A percentile compares a stretch with the other conserved stretches of the same genome.
Conservation (phyloP, 2,329 filamentous ascomycete genomes). For the Stagonosporopsis tanaceti region DNA sequence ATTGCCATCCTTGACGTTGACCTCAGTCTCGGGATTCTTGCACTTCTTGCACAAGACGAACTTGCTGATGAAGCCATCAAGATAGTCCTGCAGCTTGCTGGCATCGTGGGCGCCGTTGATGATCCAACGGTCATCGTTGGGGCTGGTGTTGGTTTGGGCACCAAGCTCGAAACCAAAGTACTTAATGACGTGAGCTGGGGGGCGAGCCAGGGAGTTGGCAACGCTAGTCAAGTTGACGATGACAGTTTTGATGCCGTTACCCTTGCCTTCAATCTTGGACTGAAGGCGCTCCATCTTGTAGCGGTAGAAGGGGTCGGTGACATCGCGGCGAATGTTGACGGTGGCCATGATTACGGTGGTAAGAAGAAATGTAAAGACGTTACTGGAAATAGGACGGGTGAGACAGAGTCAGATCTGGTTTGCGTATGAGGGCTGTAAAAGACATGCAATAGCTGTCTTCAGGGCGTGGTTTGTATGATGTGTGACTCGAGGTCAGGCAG, state of each 20-base stretch:
- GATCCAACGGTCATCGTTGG: slow-evolving; percentile 98
- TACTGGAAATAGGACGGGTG: slow-evolving; percentile 11
- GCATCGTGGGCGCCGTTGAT: slow-evolving; percentile 99
- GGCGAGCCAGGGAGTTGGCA: slow-evolving; percentile 88
- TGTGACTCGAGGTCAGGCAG: slow-evolving; percentile 49
- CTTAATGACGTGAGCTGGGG: slow-evolving; percentile 96
- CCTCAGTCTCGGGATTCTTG: slow-evolving; percentile 98
- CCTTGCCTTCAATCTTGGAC: slow-evolving; percentile 99
- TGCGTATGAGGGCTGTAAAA: slow-evolving; percentile 65
- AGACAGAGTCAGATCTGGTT: slow-evolving; percentile 31
- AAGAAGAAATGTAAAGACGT: slow-evolving; percentile 37
- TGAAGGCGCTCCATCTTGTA: slow-evolving; percentile 99
- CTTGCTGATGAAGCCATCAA: slow-evolving; percentile 97
- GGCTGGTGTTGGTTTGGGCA: slow-evolving; percentile 97
- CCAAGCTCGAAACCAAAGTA: slow-evolving; percentile 99
- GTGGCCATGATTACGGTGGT: slow-evolving; percentile 82
- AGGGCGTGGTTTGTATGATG: slow-evolving; percentile 36
- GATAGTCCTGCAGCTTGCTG: slow-evolving; percentile 94
- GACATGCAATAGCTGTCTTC: slow-evolving; percentile 65
- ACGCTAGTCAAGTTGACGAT: slow-evolving; percentile 97
- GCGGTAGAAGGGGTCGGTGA: slow-evolving; percentile 98
- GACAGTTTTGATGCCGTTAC: slow-evolving; percentile 99
- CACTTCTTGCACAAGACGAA: slow-evolving; percentile 99
- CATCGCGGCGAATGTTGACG: slow-evolving; percentile 96
- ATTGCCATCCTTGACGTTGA: slow-evolving; percentile 90